Evolutionary conservation across 2,329 filamentous ascomycete genomes (phyloP).

Genomic region (Colletotrichum sp.): DNA sequence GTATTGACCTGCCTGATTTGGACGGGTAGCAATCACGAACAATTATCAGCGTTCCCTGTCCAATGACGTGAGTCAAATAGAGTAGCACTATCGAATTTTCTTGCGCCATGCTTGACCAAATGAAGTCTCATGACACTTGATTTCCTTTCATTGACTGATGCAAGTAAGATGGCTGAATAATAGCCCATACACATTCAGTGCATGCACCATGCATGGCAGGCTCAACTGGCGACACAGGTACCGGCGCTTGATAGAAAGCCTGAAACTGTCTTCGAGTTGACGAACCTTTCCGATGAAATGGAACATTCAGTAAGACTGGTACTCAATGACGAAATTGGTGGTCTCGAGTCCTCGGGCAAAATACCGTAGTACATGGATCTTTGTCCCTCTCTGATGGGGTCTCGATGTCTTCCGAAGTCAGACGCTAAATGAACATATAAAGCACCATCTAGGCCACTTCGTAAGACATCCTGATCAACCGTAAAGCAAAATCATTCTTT

Average conservation of each 20-base stretch:
- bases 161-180: background rate
- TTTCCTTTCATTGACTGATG: background rate
- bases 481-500: background rate
- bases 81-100: background rate
- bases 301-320: background rate
- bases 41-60: background rate
- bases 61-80: background rate
- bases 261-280: background rate
- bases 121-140: background rate
- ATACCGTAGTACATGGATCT: background rate
- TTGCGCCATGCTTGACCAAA: background rate
- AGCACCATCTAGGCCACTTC: background rate
- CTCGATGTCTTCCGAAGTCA: background rate
- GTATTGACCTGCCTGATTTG: background rate
- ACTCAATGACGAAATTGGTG: background rate
- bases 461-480: background rate
- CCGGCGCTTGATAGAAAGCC: background rate
- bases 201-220: background rate
- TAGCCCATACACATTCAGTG: background rate
- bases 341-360: background rate
- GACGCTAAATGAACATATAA: background rate
- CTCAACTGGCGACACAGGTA: background rate
- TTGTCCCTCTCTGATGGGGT: background rate
- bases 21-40: background rate
- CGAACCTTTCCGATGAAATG: background rate